Conservation (phyloP, 1,139 yeast species). For the Meyerozyma sp. region DNA sequence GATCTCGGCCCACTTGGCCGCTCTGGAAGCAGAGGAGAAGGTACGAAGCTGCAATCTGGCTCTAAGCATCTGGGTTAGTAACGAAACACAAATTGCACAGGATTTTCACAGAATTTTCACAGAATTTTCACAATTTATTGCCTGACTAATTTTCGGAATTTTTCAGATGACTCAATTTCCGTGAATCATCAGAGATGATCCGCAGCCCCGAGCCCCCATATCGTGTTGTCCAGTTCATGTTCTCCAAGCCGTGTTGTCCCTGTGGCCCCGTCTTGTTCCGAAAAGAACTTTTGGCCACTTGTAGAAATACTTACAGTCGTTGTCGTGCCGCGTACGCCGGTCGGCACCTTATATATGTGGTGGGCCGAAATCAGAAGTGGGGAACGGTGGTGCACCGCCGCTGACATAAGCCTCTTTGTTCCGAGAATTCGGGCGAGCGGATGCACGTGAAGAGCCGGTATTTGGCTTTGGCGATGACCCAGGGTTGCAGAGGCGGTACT, state of each 20-base stretch:
- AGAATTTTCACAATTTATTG: no score
- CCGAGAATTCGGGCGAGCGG: slow-evolving; percentile 1
- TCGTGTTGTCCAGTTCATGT: no score
- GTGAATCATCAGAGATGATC: not conserved
- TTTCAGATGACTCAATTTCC: not conserved
- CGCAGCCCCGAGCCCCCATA: no score
- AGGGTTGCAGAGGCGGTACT: no score
- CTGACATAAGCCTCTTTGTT: not conserved
- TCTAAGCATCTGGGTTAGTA: slow-evolving; percentile 1
- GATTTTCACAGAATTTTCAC: no score
- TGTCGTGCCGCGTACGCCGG: not conserved
- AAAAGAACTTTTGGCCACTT: not conserved
- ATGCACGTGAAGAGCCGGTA: slow-evolving; percentile 1
- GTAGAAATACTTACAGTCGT: not conserved
- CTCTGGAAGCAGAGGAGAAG: slow-evolving; percentile 9
- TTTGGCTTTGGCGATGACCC: not conserved
- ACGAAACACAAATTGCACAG: not conserved
- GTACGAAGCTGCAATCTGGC: slow-evolving; percentile 2
- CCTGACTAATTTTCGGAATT: not conserved
- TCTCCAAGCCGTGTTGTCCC: not conserved
- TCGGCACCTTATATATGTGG: not conserved
- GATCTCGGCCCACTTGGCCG: slow-evolving; percentile 34
- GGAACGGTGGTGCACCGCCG: not conserved
- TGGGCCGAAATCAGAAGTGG: slow-evolving; percentile 1
- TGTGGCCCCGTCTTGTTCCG: not conserved